These are phyloP conservation scores for Plasmodium knowlesi DNA, from an alignment of 169 alveolate species.

Conservation along the genomic window DNA sequence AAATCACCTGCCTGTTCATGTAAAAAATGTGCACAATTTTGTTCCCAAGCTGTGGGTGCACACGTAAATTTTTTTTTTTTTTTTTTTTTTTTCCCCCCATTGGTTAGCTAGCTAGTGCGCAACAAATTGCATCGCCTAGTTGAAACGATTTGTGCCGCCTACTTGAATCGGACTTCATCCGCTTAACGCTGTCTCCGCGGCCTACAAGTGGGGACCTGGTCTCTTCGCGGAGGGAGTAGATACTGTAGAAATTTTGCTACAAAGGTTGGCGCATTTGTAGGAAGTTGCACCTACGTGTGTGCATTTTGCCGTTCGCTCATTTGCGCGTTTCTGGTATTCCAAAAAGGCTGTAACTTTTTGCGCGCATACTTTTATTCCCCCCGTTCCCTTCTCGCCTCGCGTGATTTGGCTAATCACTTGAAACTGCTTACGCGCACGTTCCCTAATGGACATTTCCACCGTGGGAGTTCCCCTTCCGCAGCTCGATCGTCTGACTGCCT, in stretches of 20 bases:
- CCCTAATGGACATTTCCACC: background rate
- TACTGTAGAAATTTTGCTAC: background rate
- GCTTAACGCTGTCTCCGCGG: background rate
- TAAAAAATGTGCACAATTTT: background rate
- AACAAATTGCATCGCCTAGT: background rate
- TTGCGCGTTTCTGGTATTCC: background rate
- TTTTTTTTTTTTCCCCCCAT: background rate
- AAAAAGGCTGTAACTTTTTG: background rate
- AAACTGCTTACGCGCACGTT: background rate
- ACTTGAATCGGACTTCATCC: background rate
- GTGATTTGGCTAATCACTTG: background rate
- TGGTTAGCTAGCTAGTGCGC: background rate
- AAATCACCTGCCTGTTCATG: background rate
- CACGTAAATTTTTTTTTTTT: background rate
- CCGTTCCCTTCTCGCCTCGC: background rate
- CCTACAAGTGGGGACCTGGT: background rate
- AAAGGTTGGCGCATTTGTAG: background rate
- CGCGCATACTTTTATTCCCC: background rate
- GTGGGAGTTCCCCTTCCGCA: background rate
- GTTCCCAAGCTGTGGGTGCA: background rate
- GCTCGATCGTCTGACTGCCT: conserved; percentile 16
- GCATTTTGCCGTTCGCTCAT: background rate
- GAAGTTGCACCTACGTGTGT: background rate
- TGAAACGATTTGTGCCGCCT: background rate
- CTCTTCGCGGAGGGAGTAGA: background rate